Evolutionary conservation across 306 rosid genomes (phyloP).

Genomic region (Quercus robur): DNA sequence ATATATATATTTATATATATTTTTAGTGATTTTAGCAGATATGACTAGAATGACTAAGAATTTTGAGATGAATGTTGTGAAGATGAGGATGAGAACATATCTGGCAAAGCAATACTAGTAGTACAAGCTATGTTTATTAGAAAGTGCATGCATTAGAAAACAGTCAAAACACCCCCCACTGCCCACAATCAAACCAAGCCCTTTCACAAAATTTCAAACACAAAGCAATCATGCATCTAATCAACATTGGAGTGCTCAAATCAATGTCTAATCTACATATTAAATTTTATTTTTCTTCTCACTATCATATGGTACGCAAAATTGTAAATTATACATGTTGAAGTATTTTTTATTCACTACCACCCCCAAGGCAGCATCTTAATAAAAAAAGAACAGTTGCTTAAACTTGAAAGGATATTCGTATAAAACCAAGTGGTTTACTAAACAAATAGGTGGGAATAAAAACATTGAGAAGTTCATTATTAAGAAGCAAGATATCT

Average conservation of each 20-base stretch:
- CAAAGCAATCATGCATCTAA: neutral
- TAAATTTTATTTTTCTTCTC: neutral
- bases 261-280: neutral
- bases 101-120: too few relatives aligned
- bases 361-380: constrained; percentile 42
- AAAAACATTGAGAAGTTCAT: neutral
- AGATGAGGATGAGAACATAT: too few relatives aligned
- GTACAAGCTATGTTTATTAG: too few relatives aligned
- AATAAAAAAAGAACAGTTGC: neutral
- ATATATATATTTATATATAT: too few relatives aligned
- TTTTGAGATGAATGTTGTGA: too few relatives aligned
- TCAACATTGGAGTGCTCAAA: neutral
- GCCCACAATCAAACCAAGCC: too few relatives aligned
- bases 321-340: constrained; percentile 4
- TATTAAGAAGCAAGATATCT: neutral
- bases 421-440: neutral
- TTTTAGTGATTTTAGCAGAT: too few relatives aligned
- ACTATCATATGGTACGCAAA: neutral
- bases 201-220: too few relatives aligned
- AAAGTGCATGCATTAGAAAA: too few relatives aligned
- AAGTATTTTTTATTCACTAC: constrained; percentile 24
- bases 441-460: neutral
- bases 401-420: neutral
- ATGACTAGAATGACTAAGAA: too few relatives aligned
- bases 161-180: too few relatives aligned